A percentile compares a stretch with the other conserved stretches of the same genome.
Evolutionary conservation across 768 basidiomycete species (phyloP).

Genomic region (Agrocybe chaxingu): DNA sequence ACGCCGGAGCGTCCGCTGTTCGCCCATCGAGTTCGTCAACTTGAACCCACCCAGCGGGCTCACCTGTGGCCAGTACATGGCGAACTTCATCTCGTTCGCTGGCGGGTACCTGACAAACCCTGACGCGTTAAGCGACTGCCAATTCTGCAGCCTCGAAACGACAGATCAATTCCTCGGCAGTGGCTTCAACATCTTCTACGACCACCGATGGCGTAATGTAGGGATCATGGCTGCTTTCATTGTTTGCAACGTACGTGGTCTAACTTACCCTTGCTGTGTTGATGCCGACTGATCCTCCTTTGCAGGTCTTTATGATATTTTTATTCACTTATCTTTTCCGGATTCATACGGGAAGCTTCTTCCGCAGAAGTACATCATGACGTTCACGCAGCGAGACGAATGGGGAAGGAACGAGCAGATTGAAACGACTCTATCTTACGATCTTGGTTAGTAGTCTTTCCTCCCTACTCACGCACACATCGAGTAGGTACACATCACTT

Average conservation of each 20-base stretch:
- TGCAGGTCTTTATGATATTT: conserved; percentile 24
- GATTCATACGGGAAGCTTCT: conserved; percentile 30
- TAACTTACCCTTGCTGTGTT: conserved; percentile 1
- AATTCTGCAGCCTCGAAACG: conserved; percentile 55
- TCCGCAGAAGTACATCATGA: conserved; percentile 1
- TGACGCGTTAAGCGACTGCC: conserved; percentile 48
- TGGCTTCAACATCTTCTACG: conserved; percentile 56
- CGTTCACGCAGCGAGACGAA: too few species aligned
- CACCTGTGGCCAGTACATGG: conserved; percentile 52
- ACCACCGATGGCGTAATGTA: conserved; percentile 50
- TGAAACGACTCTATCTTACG: too few species aligned
- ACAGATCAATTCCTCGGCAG: conserved; percentile 55
- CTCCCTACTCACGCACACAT: too few species aligned
- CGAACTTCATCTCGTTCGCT: conserved; percentile 40
- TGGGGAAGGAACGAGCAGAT: too few species aligned
- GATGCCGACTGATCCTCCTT: background rate
- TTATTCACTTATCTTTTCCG: conserved; percentile 52
- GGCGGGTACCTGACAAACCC: conserved; percentile 61
- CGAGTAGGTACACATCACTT: too few species aligned
- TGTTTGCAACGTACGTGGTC: conserved; percentile 44
- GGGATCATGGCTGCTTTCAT: conserved; percentile 49
- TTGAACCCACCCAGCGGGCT: conserved; percentile 51
- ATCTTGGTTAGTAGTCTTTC: too few species aligned
- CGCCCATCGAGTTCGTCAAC: conserved; percentile 46
- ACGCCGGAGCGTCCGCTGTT: conserved; percentile 41